phyloP scores from a whole-genome alignment of 176 grass and related monocot species.

The Musa itinerans region DNA sequence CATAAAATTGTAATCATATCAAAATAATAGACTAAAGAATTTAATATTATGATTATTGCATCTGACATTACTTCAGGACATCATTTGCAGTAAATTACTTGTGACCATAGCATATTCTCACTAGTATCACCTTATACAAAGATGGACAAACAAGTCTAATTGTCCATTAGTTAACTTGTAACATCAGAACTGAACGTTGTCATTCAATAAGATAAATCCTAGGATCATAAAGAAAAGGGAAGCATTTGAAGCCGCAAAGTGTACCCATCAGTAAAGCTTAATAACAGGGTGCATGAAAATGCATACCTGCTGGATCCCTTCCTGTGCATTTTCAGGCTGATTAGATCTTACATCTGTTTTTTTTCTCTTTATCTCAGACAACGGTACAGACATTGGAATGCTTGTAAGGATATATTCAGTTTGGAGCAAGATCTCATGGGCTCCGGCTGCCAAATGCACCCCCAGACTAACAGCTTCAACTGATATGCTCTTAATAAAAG shows the following conservation, averaged over 20 bases:
- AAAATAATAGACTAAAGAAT: too few relatives aligned
- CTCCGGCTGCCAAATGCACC: conserved; percentile 88
- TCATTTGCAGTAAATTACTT: not conserved
- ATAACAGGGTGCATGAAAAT: conserved; percentile 14
- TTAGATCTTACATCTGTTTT: conserved; percentile 62
- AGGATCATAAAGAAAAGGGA: conserved; percentile 1
- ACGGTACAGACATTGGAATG: conserved; percentile 39
- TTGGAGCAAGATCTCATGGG: conserved; percentile 83
- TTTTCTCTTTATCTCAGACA: conserved; percentile 38
- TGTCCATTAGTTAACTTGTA: not conserved
- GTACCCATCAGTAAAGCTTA: not conserved
- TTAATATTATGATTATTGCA: too few relatives aligned
- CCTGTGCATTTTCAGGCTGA: conserved; percentile 80
- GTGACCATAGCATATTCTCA: not conserved
- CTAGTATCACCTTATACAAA: not conserved
- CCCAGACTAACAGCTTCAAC: conserved; percentile 88
- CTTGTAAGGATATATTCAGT: conserved; percentile 62
- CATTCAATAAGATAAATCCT: not conserved
- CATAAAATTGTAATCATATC: too few relatives aligned
- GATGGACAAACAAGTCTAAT: too few relatives aligned
- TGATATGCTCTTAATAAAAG: conserved; percentile 82
- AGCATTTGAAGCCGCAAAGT: not conserved
- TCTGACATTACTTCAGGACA: not conserved
- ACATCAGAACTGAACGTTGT: too few relatives aligned
- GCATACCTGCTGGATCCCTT: conserved; percentile 79